Base-by-base conservation (phyloP, 2,329 filamentous ascomycete species). In the Aspergillus persii region DNA sequence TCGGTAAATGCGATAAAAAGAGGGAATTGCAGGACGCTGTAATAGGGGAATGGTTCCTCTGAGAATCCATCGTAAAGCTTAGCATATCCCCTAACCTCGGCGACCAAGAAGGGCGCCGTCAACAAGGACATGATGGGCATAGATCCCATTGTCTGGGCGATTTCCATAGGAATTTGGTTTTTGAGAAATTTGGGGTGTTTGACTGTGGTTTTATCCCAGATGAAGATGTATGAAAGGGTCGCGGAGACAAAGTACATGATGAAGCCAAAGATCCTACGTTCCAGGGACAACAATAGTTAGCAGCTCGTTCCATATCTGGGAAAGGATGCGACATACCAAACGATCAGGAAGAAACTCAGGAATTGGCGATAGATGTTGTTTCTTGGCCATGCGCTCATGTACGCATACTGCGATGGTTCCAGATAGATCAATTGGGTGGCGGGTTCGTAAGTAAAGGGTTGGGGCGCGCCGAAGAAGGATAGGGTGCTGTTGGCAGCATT, bases 101-200 rank as follows among this genome's bases (percentile, higher is more conserved):
- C 79, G 49, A 95, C 80, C 83, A 96, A 95, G 76, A 91, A 87
- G 15, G 91, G 89, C 1, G 87, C 86, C 8, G 92, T 97, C 74
- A 93, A 83, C 59, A 94, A 65, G 53, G 92, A 84, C 89, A 97
- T 96, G 73, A 87, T 74, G 23, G 93, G 93, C 80, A 97, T 88
- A 41, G 92, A 83, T 50, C 77, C 76, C 77, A 88, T 86, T 63
- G 93, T 87, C 78, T 96, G 92, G 64, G 81, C 81, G 70, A 98
- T 96, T 76, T 98, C 94, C 69, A 92, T 84, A 60, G 83, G 81
- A 64, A 97, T 89, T 76, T 97, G 94, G 78, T 96, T 94, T 80
- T 95, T 96, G 71, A 97, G 88, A 77, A 94, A 98, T 73, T 95
- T 95, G 51, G 94, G 94, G 75, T 98, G 94, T 54, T 91, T 82